Evolutionary conservation across 148 eudicot genomes (phyloP).

Genomic region (Bassia scoparia): DNA sequence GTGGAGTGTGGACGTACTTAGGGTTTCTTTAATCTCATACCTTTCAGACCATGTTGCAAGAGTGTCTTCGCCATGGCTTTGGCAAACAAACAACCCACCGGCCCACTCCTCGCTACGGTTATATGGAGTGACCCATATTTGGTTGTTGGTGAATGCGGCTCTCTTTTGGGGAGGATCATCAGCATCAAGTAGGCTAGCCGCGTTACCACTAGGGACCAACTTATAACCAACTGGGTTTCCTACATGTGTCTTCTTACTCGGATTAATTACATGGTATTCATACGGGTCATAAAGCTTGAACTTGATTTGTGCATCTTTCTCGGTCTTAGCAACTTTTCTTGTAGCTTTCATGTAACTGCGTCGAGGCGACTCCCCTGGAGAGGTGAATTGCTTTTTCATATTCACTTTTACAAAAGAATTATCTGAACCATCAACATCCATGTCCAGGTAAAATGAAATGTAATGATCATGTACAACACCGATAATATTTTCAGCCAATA

Average conservation of each 20-base stretch:
- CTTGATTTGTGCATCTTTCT: conserved; percentile 90
- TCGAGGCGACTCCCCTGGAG: conserved; percentile 62
- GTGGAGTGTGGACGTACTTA: too few relatives aligned
- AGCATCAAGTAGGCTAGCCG: conserved; percentile 76
- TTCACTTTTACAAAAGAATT: conserved; percentile 92
- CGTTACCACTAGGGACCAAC: conserved; percentile 81
- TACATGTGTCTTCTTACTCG: conserved; percentile 58
- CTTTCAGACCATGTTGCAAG: conserved; percentile 88
- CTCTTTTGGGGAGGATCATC: conserved; percentile 93
- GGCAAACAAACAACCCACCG: conserved; percentile 79
- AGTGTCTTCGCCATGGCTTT: conserved; percentile 84
- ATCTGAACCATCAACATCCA: conserved; percentile 73
- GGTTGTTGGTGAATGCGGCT: conserved; percentile 87
- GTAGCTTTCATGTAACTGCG: conserved; percentile 79
- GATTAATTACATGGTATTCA: conserved; percentile 80
- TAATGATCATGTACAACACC: conserved; percentile 95
- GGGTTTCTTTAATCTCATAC: conserved; percentile 32
- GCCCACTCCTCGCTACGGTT: conserved; percentile 86
- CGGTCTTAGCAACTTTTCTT: conserved; percentile 71
- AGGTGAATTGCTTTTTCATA: conserved; percentile 45
- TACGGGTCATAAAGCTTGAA: conserved; percentile 79
- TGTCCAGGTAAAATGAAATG: conserved; percentile 80
- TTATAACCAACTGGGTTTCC: conserved; percentile 95
- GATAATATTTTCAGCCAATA: conserved; percentile 76
- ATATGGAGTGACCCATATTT: conserved; percentile 94